These are phyloP conservation scores for Glonium stellatum DNA, from an alignment of 495 filamentous ascomycete species.

Conservation along the genomic window DNA sequence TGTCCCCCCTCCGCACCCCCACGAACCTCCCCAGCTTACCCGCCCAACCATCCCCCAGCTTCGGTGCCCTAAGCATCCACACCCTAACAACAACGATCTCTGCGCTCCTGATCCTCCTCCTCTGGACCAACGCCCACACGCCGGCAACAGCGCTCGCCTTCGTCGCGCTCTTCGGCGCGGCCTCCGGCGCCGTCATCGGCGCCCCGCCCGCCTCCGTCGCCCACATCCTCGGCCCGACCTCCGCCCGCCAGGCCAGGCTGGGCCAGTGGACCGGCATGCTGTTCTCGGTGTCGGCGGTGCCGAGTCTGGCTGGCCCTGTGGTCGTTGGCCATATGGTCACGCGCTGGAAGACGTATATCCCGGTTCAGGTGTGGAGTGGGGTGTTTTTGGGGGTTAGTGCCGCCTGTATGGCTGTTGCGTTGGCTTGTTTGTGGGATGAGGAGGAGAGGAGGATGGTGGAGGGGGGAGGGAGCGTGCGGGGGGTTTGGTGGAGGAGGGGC, in stretches of 20 bases:
- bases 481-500: too few relatives aligned
- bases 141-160: constrained; percentile 35
- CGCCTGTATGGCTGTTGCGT: constrained; percentile 27
- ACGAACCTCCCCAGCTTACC: background rate
- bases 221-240: background rate
- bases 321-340: constrained; percentile 37
- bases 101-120: constrained; percentile 32
- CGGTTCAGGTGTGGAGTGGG: constrained; percentile 36
- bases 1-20: background rate
- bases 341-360: constrained; percentile 21
- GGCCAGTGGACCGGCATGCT: constrained; percentile 45
- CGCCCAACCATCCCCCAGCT: constrained; percentile 11
- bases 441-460: background rate
- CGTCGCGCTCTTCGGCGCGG: constrained; percentile 38
- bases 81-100: constrained; percentile 29
- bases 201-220: background rate
- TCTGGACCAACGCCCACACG: constrained; percentile 34
- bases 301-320: constrained; percentile 37
- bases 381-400: constrained; percentile 25
- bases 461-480: too few relatives aligned
- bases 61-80: constrained; percentile 38
- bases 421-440: constrained; percentile 16
- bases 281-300: constrained; percentile 35
- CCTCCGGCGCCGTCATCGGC: constrained; percentile 38
- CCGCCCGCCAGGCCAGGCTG: constrained; percentile 26